Base-by-base conservation (phyloP, 2,329 filamentous ascomycete species). In the Teratosphaeria gauchensis region DNA sequence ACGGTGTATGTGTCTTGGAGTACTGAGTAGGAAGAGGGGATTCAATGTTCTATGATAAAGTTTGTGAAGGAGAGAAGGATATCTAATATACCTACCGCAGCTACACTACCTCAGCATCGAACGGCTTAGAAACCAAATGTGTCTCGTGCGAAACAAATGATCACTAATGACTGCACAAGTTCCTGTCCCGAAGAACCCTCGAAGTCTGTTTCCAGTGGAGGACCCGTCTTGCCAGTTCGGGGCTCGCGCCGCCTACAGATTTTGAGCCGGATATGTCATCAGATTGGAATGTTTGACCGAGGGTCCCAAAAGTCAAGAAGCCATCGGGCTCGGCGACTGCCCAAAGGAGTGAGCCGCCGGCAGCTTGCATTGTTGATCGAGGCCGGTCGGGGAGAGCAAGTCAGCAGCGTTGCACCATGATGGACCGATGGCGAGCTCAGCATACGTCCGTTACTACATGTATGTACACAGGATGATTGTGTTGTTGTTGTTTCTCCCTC, bases 1-100 rank as follows among this genome's bases (percentile, higher is more conserved):
- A 52, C 54, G 24, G 56, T 53, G n/a, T 28, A 24, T 30, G 31
- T 62, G 55, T 54, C 46, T 35, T 58, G 46, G 19, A 9, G 28
- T 33, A 28, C 14, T 19, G 42, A 31, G 30, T 58, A 2, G 35
- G 16, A n/a, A 48, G 42, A 21, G 19, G 19, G 7, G n/a, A 19
- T 16, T 48, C 16, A 3, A 19, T 51, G n/a, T 32, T 31, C 3
- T n/a, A 19, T 21, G 16, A n/a, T 19, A 48, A 19, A 19, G 42
- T 8, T 9, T 21, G 16, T 21, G 42, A 21, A 9, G 14, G 9
- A 33, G 28, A 4, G 24, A 33, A 38, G 38, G 28, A 16, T 11
- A 35, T 53, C 21, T 19, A 19, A 48, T 48, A 48, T 24, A 24
- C n/a, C n/a, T 48, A 48, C 42, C 19, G 16, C 42, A 19, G 8